Evolutionary conservation across 1,284 basidiomycete species (phyloP), one percentile per base, ranked within the genome.

Genomic region (Trametes sp.): DNA sequence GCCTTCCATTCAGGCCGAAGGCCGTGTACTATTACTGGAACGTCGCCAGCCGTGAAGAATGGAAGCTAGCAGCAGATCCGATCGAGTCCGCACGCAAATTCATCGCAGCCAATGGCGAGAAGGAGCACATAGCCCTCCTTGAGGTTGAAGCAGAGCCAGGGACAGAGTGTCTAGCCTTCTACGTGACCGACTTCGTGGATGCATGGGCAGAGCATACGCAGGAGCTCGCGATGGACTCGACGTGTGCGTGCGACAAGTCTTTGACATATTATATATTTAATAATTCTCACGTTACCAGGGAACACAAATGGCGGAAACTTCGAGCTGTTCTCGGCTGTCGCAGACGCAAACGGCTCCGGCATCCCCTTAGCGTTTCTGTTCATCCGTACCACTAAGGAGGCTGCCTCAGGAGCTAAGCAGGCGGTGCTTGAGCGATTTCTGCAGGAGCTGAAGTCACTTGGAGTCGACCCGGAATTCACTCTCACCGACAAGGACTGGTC

Each of bases 401-500:
- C 61, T 14, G 57, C 29, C 4, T 4, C 29, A 7, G 62, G 62
- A 14, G 62, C 64, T 1, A 66, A 67, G 42, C 55, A 63, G 23
- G 24, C 33, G 1, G 45, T 68, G 2, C 54, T 66, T 2, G 45
- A 50, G 19, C 19, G 60, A 1, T 67, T 67, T 28, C 52, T 65
- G 1, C 2, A 33, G 10, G 10, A 41, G 9, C 56, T 69, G 2
- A 65, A 61, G 36, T 29, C 28, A 9, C 50, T 42, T 24, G 59
- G 61, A 11, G 57, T 68, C 2, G 31, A 62, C 31, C 61, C 61
- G 3, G 59, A 69, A 42, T 66, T 54, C 38, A 66, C 59, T 19
- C 44, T 70, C 1, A 48, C 59, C 1, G 69, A 65, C 62, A 70
- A 70, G 54, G 69, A 68, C 42, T 66, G 62, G 64, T 66, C 69